Evolutionary conservation across 192 early-diverging fungal species (phyloP).

Genomic region (Entrophospora sp.): DNA sequence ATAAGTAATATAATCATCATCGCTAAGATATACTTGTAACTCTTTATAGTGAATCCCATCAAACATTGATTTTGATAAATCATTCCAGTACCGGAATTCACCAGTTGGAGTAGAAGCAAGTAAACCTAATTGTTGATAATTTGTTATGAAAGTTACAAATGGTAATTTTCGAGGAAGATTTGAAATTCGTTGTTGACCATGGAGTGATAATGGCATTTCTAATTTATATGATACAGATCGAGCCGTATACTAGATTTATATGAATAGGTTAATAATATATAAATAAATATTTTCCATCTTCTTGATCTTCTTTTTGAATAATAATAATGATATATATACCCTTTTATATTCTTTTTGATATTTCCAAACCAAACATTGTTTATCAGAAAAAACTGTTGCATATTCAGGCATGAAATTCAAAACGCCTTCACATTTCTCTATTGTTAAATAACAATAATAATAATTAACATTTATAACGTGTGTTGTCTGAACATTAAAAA

Average conservation of each 20-base stretch:
- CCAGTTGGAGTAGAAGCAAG: slow-evolving; percentile 16
- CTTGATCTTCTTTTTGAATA: not conserved
- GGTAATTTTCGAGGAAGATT: slow-evolving; percentile 1
- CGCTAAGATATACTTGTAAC: slow-evolving; percentile 6
- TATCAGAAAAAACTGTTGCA: not conserved
- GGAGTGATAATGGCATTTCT: not conserved
- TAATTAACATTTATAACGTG: not conserved
- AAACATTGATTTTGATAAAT: not conserved
- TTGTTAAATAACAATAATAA: not conserved
- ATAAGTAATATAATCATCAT: slow-evolving; percentile 5
- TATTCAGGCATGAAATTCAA: not conserved
- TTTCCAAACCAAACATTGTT: slow-evolving; percentile 12
- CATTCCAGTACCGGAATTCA: slow-evolving; percentile 21
- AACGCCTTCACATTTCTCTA: not conserved
- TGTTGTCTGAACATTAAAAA: too few species aligned
- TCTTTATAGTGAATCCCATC: not conserved
- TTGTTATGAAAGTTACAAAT: slow-evolving; percentile 15
- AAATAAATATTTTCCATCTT: not conserved
- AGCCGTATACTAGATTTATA: not conserved
- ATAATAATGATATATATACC: not conserved
- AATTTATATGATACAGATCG: not conserved
- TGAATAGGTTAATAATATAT: not conserved
- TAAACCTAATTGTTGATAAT: slow-evolving; percentile 3
- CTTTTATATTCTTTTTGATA: slow-evolving; percentile 1
- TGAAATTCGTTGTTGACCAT: not conserved